These are phyloP conservation scores for Magnaporthiopsis incrustans DNA, from an alignment of 2,329 filamentous ascomycete species.

Conservation along the genomic window DNA sequence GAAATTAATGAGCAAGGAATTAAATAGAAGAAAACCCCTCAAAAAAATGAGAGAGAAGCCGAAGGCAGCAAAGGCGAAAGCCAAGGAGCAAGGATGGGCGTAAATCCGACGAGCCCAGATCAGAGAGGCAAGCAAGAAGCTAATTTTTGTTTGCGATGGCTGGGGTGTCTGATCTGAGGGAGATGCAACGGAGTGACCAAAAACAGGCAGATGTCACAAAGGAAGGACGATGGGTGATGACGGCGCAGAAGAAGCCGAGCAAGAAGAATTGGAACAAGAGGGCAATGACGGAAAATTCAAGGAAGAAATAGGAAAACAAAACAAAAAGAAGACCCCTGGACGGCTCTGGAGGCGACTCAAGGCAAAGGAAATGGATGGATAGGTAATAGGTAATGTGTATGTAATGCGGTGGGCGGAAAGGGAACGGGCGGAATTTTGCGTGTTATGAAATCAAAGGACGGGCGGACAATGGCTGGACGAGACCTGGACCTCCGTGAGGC, in stretches of 20 bases:
- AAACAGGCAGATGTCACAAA: conserved; percentile 5
- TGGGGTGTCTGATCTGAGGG: background rate
- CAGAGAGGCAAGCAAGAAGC: background rate
- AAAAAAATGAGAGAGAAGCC: background rate
- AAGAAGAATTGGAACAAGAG: conserved; percentile 8
- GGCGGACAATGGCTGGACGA: background rate
- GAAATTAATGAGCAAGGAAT: background rate
- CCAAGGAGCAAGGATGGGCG: background rate
- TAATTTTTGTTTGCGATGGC: background rate
- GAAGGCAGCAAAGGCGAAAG: background rate
- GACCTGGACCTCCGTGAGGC: background rate
- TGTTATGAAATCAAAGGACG: background rate
- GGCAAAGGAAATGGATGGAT: background rate
- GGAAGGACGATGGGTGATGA: background rate
- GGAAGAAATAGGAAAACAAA: conserved; percentile 9
- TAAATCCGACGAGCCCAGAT: background rate
- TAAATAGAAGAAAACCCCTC: background rate
- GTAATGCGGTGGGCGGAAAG: background rate
- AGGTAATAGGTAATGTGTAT: background rate
- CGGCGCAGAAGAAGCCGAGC: too few species aligned
- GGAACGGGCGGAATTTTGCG: background rate
- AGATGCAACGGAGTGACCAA: background rate
- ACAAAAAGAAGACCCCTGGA: conserved; percentile 8
- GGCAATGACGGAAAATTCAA: conserved; percentile 10
- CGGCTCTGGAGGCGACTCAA: conserved; percentile 2